Evolutionary conservation across 2,329 filamentous ascomycete genomes (phyloP).

Genomic region (Fusarium mundagurra): DNA sequence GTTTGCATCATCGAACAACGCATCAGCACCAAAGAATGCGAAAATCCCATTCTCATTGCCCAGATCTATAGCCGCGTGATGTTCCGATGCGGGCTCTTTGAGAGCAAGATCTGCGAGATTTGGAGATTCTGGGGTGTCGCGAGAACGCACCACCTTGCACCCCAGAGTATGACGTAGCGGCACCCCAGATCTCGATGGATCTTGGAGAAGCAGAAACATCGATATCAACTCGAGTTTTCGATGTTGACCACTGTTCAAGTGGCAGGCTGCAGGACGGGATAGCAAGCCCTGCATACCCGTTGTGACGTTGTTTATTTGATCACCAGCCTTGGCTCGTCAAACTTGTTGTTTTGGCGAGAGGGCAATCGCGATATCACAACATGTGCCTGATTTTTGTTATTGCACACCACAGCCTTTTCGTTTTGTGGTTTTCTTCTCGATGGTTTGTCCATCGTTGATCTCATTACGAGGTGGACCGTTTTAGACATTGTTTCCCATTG

Average conservation of each 20-base stretch:
- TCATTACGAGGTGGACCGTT: conserved; percentile 6
- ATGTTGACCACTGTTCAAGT: conserved; percentile 2
- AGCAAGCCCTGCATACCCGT: conserved; percentile 27
- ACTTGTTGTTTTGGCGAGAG: not conserved
- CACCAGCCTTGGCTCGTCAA: conserved; percentile 8
- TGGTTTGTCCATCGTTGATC: conserved; percentile 2
- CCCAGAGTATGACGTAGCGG: conserved; percentile 40
- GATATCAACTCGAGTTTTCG: conserved; percentile 22
- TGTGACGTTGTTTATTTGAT: conserved; percentile 32
- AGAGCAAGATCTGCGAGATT: conserved; percentile 17
- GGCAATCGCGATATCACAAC: conserved; percentile 13
- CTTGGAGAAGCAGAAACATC: conserved; percentile 2
- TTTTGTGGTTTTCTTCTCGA: not conserved
- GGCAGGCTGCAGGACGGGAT: not conserved
- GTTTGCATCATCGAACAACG: conserved; percentile 8
- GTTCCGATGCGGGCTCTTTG: not conserved
- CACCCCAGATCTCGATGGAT: conserved; percentile 37
- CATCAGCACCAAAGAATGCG: not conserved
- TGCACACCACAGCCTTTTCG: conserved; percentile 10
- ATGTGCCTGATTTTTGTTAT: conserved; percentile 18
- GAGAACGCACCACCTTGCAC: conserved; percentile 13
- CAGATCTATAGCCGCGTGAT: conserved; percentile 18
- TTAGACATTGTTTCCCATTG: not conserved
- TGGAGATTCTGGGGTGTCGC: conserved; percentile 24
- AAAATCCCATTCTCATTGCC: not conserved